A percentile compares a stretch with the other conserved stretches of the same genome.
phyloP scores from a whole-genome alignment of 2,329 filamentous ascomycete genomes.

The Aspergillus nomiae region DNA sequence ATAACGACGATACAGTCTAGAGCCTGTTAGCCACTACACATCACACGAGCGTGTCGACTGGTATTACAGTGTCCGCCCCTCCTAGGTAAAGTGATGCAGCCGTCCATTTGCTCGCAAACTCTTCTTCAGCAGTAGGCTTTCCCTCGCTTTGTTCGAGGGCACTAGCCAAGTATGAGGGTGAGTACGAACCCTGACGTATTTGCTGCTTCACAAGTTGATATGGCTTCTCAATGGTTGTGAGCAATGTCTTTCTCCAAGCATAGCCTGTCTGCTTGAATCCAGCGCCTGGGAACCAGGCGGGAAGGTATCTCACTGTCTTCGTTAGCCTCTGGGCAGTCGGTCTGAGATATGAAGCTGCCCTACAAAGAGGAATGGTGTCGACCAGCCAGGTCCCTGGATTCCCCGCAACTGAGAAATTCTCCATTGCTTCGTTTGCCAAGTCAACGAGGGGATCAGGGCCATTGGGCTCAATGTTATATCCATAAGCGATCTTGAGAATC shows the following conservation, averaged over 20 bases:
- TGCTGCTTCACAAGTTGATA: constrained; percentile 48
- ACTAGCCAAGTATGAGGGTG: constrained; percentile 44
- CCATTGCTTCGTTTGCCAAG: constrained; percentile 43
- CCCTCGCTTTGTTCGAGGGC: constrained; percentile 37
- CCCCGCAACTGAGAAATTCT: constrained; percentile 43
- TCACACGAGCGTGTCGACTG: too few species aligned
- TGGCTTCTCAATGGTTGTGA: constrained; percentile 40
- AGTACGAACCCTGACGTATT: constrained; percentile 33
- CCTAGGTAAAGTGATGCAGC: constrained; percentile 45
- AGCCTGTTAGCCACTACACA: not conserved
- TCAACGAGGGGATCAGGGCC: constrained; percentile 39
- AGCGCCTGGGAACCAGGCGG: constrained; percentile 50
- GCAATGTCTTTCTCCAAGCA: constrained; percentile 33
- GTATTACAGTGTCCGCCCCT: constrained; percentile 32
- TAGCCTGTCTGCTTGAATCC: constrained; percentile 46
- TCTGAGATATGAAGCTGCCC: not conserved
- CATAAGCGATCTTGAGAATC: constrained; percentile 46
- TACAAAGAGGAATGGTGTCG: constrained; percentile 44
- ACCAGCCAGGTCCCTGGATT: constrained; percentile 49
- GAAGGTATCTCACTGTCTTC: constrained; percentile 36
- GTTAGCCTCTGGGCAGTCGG: not conserved
- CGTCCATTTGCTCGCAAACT: constrained; percentile 27
- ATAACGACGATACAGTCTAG: constrained; percentile 47
- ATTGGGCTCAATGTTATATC: constrained; percentile 29
- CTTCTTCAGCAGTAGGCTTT: constrained; percentile 30